phyloP scores from a whole-genome alignment of 1,284 basidiomycete species.

The Porogramme epimiltina region DNA sequence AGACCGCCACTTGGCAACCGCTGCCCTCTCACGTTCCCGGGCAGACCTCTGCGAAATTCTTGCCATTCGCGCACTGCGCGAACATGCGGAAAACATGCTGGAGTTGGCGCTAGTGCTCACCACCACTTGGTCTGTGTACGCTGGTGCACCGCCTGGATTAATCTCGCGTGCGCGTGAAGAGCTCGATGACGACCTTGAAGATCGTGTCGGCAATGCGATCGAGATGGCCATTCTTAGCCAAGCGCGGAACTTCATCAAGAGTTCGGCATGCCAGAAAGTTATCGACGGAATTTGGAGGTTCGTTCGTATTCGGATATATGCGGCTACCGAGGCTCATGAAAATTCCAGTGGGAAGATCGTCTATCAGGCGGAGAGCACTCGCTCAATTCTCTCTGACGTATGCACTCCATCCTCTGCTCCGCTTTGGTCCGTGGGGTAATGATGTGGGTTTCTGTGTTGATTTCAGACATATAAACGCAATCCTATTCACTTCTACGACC shows the following conservation, averaged over 20 bases:
- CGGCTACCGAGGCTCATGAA: background rate
- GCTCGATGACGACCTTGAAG: constrained; percentile 73
- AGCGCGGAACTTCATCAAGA: constrained; percentile 86
- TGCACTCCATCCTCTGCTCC: constrained; percentile 27
- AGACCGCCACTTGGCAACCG: constrained; percentile 66
- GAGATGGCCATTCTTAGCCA: constrained; percentile 89
- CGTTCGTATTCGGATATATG: constrained; percentile 21
- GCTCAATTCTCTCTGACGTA: constrained; percentile 86
- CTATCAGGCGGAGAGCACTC: constrained; percentile 84
- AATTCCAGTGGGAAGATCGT: constrained; percentile 77
- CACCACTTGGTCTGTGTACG: constrained; percentile 87
- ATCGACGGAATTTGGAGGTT: constrained; percentile 82
- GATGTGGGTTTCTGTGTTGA: too few relatives aligned
- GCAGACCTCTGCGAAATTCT: constrained; percentile 88
- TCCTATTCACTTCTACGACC: constrained; percentile 93
- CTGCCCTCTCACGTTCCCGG: constrained; percentile 73
- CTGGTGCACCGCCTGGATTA: constrained; percentile 72
- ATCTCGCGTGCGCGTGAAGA: constrained; percentile 69
- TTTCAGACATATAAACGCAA: constrained; percentile 87
- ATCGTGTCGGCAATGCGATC: constrained; percentile 85
- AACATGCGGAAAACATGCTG: constrained; percentile 76
- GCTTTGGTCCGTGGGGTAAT: background rate
- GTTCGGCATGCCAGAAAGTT: constrained; percentile 84
- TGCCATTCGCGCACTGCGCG: constrained; percentile 79
- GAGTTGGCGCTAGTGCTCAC: constrained; percentile 81